A percentile compares a stretch with the other conserved stretches of the same genome.
Conservation (phyloP, 179 eudicot species). For the Beta lomatogona region DNA sequence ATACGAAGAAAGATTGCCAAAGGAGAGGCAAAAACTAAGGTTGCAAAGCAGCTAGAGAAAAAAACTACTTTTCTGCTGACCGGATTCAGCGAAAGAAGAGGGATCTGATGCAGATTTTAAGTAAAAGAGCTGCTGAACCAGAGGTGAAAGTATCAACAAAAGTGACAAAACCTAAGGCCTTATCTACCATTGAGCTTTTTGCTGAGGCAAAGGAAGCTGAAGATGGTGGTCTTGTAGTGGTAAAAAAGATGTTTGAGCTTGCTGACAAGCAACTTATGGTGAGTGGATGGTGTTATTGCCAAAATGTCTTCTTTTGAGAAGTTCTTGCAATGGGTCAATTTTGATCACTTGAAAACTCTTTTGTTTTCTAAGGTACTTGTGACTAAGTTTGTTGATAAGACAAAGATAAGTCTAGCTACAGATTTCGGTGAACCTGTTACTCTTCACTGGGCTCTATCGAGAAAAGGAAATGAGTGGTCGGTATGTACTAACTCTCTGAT, state of each 20-base stretch:
- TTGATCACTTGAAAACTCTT: neutral
- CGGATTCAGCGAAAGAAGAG: conserved; percentile 87
- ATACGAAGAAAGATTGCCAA: conserved; percentile 63
- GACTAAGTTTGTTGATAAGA: conserved; percentile 59
- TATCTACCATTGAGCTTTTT: conserved; percentile 61
- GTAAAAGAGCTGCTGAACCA: conserved; percentile 42
- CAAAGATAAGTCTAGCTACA: conserved; percentile 65
- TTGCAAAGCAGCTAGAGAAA: conserved; percentile 55
- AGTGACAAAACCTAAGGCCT: conserved; percentile 38
- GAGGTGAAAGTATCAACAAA: conserved; percentile 32
- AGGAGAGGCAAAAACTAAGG: conserved; percentile 75
- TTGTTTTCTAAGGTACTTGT: conserved; percentile 64
- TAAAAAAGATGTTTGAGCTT: conserved; percentile 61
- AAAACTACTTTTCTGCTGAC: conserved; percentile 39
- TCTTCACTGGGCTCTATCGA: conserved; percentile 95
- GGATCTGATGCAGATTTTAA: conserved; percentile 64
- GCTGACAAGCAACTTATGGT: conserved; percentile 88
- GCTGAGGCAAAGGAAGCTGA: conserved; percentile 52
- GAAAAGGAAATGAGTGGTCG: conserved; percentile 72
- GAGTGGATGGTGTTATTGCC: conserved; percentile 28
- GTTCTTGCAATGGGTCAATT: neutral
- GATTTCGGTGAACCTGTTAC: conserved; percentile 67
- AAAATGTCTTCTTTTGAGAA: neutral
- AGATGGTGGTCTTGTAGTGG: conserved; percentile 36
- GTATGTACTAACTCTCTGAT: conserved; percentile 42